These are phyloP conservation scores for Trichoderma koningiopsis DNA, from an alignment of 2,329 filamentous ascomycete species.

Conservation along the genomic window DNA sequence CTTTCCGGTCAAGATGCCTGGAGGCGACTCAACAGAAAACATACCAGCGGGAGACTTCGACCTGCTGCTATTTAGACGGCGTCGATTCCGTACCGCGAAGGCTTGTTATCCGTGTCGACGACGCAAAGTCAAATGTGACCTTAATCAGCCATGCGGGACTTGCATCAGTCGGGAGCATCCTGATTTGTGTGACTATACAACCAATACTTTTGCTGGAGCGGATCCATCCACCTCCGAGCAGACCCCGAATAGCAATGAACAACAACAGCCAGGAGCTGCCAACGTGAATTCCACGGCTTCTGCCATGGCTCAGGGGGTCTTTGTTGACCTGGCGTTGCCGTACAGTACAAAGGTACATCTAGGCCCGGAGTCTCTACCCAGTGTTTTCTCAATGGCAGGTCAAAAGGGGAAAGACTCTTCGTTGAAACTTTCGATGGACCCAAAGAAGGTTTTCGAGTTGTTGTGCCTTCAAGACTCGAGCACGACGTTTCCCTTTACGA, in stretches of 20 bases:
- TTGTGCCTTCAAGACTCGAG: slow-evolving; percentile 9
- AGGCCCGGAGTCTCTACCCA: slow-evolving; percentile 4
- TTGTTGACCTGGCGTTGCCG: neutral
- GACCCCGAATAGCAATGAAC: neutral
- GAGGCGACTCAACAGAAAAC: slow-evolving; percentile 7
- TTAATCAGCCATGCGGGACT: slow-evolving; percentile 19
- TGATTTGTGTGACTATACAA: slow-evolving; percentile 17
- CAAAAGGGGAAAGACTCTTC: neutral
- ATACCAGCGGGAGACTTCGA: slow-evolving; percentile 13
- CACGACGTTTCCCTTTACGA: slow-evolving; percentile 16
- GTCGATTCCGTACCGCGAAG: slow-evolving; percentile 13
- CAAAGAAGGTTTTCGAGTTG: neutral
- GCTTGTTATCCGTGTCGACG: slow-evolving; percentile 15
- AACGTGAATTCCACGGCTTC: neutral
- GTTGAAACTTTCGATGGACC: neutral
- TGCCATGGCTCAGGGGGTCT: slow-evolving; percentile 3
- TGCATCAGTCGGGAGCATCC: slow-evolving; percentile 18
- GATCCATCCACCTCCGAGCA: slow-evolving; percentile 15
- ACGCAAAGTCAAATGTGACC: slow-evolving; percentile 18
- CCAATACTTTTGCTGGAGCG: slow-evolving; percentile 18
- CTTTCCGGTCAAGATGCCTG: slow-evolving; percentile 2
- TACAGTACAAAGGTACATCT: slow-evolving; percentile 10
- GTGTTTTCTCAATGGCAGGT: neutral
- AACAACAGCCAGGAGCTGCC: neutral
- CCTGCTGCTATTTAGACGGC: slow-evolving; percentile 9